A percentile compares a stretch with the other conserved stretches of the same genome.
Conservation (phyloP, 208 protist species). For the Herpetomonas tarakana region DNA sequence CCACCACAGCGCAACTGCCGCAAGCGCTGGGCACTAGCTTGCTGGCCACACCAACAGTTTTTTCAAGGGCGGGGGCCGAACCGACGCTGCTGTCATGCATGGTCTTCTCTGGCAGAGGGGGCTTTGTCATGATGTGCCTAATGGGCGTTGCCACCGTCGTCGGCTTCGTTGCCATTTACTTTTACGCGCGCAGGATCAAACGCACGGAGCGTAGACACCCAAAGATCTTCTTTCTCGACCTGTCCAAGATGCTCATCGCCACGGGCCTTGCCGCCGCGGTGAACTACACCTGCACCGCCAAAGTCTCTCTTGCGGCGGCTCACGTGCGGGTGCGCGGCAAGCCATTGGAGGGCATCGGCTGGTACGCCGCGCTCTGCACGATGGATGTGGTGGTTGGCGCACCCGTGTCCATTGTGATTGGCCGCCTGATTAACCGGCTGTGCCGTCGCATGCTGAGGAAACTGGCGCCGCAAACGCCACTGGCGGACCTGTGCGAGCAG, state of each 20-base stretch:
- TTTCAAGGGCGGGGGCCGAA: too few species aligned
- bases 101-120: constrained; percentile 39
- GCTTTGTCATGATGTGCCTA: constrained; percentile 25
- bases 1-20: too few species aligned
- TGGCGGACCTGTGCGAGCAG: constrained; percentile 21
- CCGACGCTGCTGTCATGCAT: constrained; percentile 39
- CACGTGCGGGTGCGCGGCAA: constrained; percentile 24
- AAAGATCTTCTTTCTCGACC: constrained; percentile 30
- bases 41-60: too few species aligned
- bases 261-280: constrained; percentile 17
- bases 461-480: constrained; percentile 2
- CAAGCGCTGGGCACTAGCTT: too few species aligned
- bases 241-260: constrained; percentile 35
- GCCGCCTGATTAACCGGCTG: constrained; percentile 18
- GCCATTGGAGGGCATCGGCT: constrained; percentile 43
- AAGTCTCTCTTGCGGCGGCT: constrained; percentile 19
- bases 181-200: constrained; percentile 14
- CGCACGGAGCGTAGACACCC: constrained; percentile 27
- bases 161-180: constrained; percentile 25
- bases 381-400: constrained; percentile 31
- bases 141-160: constrained; percentile 18
- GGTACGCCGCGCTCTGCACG: constrained; percentile 38
- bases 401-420: constrained; percentile 28
- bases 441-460: constrained; percentile 8
- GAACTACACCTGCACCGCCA: constrained; percentile 40